Evolutionary conservation across 768 basidiomycete genomes (phyloP).

Genomic region (Pisolithus tinctorius): DNA sequence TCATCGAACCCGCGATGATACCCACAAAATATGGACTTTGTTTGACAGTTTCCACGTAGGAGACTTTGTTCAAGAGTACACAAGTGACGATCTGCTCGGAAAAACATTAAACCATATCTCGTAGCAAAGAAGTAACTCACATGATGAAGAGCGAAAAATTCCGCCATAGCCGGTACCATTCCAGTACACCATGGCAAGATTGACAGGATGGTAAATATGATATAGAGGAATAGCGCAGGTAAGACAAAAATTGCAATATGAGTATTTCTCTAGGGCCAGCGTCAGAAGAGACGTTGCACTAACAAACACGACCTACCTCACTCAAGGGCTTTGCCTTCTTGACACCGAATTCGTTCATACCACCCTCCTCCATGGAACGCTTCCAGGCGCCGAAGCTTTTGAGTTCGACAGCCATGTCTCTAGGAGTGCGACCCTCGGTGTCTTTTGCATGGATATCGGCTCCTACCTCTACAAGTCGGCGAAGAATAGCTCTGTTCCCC

Average conservation of each 20-base stretch:
- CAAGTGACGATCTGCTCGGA: constrained; percentile 68
- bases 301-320: constrained; percentile 42
- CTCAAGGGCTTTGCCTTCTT: constrained; percentile 61
- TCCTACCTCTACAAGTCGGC: constrained; percentile 78
- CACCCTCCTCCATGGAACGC: constrained; percentile 82
- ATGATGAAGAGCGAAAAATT: constrained; percentile 93
- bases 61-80: constrained; percentile 75
- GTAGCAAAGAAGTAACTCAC: constrained; percentile 39
- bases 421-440: constrained; percentile 75
- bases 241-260: constrained; percentile 72
- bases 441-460: constrained; percentile 79
- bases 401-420: constrained; percentile 92
- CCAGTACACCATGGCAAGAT: constrained; percentile 89
- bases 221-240: constrained; percentile 71
- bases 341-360: constrained; percentile 69
- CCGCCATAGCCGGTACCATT: constrained; percentile 71
- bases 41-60: constrained; percentile 76
- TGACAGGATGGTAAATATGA: constrained; percentile 79
- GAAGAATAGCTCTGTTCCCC: constrained; percentile 82
- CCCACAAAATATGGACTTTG: constrained; percentile 91
- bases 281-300: constrained; percentile 2
- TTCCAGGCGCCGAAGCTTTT: constrained; percentile 90
- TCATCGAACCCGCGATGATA: constrained; percentile 77
- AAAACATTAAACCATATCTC: constrained; percentile 6
- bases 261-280: constrained; percentile 58